A percentile compares a stretch with the other conserved stretches of the same genome.
These are phyloP conservation scores for Alternaria rosae DNA, from an alignment of 2,329 filamentous ascomycete genomes.

Conservation along the genomic window DNA sequence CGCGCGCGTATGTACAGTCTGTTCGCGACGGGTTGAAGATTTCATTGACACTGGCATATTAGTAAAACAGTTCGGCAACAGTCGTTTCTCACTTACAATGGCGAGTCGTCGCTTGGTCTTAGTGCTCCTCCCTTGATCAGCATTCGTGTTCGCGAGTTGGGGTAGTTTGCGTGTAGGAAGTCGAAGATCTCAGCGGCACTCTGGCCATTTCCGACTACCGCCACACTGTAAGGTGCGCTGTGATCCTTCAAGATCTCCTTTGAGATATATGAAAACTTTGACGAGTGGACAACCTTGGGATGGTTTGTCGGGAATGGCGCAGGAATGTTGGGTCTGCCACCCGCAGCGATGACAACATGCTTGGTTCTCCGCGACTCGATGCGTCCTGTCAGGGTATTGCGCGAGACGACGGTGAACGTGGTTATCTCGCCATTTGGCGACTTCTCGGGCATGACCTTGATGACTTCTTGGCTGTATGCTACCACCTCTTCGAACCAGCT, in stretches of 20 bases:
- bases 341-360: slow-evolving; percentile 75
- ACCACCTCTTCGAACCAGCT: slow-evolving; percentile 77
- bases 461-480: slow-evolving; percentile 78
- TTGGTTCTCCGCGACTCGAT: slow-evolving; percentile 63
- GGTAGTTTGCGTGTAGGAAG: slow-evolving; percentile 82
- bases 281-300: slow-evolving; percentile 84
- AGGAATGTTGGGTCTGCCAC: slow-evolving; percentile 75
- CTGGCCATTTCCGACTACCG: slow-evolving; percentile 88
- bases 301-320: slow-evolving; percentile 72
- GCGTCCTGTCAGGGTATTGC: slow-evolving; percentile 65
- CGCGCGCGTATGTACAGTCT: slow-evolving; percentile 75
- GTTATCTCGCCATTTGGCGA: slow-evolving; percentile 62
- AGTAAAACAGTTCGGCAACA: slow-evolving; percentile 22
- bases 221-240: slow-evolving; percentile 72
- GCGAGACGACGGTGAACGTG: slow-evolving; percentile 72
- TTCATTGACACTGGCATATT: slow-evolving; percentile 77
- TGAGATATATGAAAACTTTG: slow-evolving; percentile 76
- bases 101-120: slow-evolving; percentile 91
- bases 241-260: slow-evolving; percentile 66
- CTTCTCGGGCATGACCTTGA: slow-evolving; percentile 70
- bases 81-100: slow-evolving; percentile 72
- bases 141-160: slow-evolving; percentile 78
- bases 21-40: slow-evolving; percentile 92
- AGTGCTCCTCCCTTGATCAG: slow-evolving; percentile 85
- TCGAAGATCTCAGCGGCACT: slow-evolving; percentile 95